phyloP scores from a whole-genome alignment of 1,284 basidiomycete species.

The Malassezia slooffiae region DNA sequence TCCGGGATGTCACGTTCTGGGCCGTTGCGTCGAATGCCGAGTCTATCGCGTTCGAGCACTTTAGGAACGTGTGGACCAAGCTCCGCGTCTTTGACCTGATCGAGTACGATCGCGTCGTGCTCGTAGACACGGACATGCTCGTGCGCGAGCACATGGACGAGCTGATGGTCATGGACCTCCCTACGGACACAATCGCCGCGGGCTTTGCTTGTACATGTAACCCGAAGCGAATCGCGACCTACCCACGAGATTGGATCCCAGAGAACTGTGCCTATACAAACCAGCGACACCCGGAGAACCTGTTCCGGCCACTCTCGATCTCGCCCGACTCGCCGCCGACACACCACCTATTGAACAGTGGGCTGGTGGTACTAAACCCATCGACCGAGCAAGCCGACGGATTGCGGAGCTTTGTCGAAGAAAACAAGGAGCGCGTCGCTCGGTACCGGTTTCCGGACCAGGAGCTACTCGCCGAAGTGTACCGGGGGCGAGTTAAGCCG shows the following conservation, averaged over 20 bases:
- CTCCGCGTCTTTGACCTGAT: conserved; percentile 33
- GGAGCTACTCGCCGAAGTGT: conserved; percentile 72
- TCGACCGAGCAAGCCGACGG: conserved; percentile 17
- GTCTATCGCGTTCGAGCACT: conserved; percentile 19
- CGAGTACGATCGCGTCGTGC: conserved; percentile 59
- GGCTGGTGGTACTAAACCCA: conserved; percentile 75
- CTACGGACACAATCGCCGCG: conserved; percentile 62
- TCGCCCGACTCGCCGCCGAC: conserved; percentile 57
- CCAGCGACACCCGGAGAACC: conserved; percentile 47
- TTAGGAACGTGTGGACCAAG: conserved; percentile 44
- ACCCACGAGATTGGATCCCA: conserved; percentile 81
- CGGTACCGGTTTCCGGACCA: conserved; percentile 80
- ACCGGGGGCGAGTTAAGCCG: conserved; percentile 53
- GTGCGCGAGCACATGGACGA: conserved; percentile 81
- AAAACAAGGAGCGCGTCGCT: conserved; percentile 56
- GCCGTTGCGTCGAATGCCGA: neutral
- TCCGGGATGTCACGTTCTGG: conserved; percentile 6
- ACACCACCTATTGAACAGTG: conserved; percentile 71
- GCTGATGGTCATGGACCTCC: conserved; percentile 50
- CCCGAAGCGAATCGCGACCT: conserved; percentile 67
- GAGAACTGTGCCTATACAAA: conserved; percentile 74
- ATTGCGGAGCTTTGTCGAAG: conserved; percentile 50
- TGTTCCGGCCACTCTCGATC: conserved; percentile 44
- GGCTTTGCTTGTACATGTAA: conserved; percentile 87
- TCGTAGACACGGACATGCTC: conserved; percentile 87